Evolutionary conservation across 345 rosid genomes (phyloP).

Genomic region (Heritiera fomes): DNA sequence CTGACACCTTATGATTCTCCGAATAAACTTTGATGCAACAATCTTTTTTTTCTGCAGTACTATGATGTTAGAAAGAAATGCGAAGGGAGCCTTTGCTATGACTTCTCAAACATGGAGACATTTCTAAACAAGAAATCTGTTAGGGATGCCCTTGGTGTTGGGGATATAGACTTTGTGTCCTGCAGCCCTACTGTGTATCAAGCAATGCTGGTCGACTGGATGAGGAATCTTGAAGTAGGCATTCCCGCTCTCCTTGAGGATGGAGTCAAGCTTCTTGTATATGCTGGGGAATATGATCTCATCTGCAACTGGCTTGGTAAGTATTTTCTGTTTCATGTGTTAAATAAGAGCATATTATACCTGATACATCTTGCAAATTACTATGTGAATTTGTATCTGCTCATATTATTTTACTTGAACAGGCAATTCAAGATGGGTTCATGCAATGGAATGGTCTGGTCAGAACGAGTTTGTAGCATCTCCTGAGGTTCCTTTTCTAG

Average conservation of each 20-base stretch:
- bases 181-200: slow-evolving; percentile 81
- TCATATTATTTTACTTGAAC: slow-evolving; percentile 20
- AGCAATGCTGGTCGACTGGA: slow-evolving; percentile 94
- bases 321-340: slow-evolving; percentile 20
- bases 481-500: slow-evolving; percentile 66
- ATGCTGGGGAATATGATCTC: slow-evolving; percentile 98
- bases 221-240: slow-evolving; percentile 92
- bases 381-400: neutral
- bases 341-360: neutral
- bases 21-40: slow-evolving; percentile 17
- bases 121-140: slow-evolving; percentile 71
- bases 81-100: slow-evolving; percentile 86
- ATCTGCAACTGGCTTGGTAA: slow-evolving; percentile 99
- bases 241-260: slow-evolving; percentile 94
- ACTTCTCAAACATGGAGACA: slow-evolving; percentile 98
- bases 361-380: neutral
- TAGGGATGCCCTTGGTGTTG: slow-evolving; percentile 81
- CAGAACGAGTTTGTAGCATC: slow-evolving; percentile 59
- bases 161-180: slow-evolving; percentile 80
- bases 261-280: slow-evolving; percentile 84
- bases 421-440: slow-evolving; percentile 99
- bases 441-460: slow-evolving; percentile 98
- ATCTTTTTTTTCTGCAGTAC: slow-evolving; percentile 54
- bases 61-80: slow-evolving; percentile 95
- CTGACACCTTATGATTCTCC: neutral